Evolutionary conservation across 108 stramenopile species (phyloP).

Genomic region (Pseudonitzschia multistriata): DNA sequence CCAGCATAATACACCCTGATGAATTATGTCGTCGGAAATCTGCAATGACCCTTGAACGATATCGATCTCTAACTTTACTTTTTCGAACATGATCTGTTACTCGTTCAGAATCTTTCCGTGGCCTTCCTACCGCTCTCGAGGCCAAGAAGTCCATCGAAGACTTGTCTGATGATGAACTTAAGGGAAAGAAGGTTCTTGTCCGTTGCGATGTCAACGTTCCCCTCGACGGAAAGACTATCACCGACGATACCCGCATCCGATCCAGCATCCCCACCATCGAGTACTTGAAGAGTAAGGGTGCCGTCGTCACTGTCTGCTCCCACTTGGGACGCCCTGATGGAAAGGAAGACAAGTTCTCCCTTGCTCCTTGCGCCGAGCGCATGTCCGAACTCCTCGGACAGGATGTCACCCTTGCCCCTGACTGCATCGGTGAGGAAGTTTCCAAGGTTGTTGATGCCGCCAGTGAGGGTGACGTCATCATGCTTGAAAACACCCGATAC

Average conservation of each 20-base stretch:
- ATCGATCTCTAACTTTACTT: background rate
- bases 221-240: slow-evolving; percentile 95
- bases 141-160: slow-evolving; percentile 96
- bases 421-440: slow-evolving; percentile 98
- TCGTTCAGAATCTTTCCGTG: slow-evolving; percentile 55
- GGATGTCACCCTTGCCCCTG: slow-evolving; percentile 87
- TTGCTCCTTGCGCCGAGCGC: slow-evolving; percentile 93
- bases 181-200: slow-evolving; percentile 96
- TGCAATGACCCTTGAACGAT: too few species aligned
- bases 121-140: slow-evolving; percentile 60
- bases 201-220: slow-evolving; percentile 98
- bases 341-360: slow-evolving; percentile 98
- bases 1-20: too few species aligned
- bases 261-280: slow-evolving; percentile 98
- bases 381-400: slow-evolving; percentile 94
- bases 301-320: slow-evolving; percentile 96
- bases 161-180: slow-evolving; percentile 88
- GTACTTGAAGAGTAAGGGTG: slow-evolving; percentile 96
- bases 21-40: too few species aligned
- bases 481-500: slow-evolving; percentile 99
- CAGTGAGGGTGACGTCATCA: slow-evolving; percentile 93
- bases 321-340: slow-evolving; percentile 98
- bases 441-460: slow-evolving; percentile 71
- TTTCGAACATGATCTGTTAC: background rate
- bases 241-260: slow-evolving; percentile 99